Evolutionary conservation across 2,329 filamentous ascomycete species (phyloP), one percentile per base, ranked within the genome.

Genomic region (Gyromitra esculenta): DNA sequence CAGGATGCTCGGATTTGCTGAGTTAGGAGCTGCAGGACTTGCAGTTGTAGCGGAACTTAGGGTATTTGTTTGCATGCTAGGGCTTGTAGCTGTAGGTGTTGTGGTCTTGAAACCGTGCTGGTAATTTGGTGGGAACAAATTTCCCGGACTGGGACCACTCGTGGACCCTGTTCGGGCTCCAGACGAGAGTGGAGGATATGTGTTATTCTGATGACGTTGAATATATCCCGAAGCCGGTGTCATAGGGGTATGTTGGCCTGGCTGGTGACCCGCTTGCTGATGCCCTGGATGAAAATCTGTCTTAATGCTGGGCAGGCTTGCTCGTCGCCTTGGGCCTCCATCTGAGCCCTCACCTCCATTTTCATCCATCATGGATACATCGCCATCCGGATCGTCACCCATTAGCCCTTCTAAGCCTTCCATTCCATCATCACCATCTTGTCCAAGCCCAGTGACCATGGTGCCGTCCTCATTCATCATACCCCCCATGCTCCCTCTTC

Each of bases 401-500:
- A 86, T 85, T 0, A 82, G 48, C 9, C 68, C 73, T 35, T 79
- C 78, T 11, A 78, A 45, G 2, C 79, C 80, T 25, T 79, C 73
- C 80, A 81, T 81, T 5, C 78, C 73, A 25, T 80, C 79, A 57
- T 89, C 88, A 73, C 90, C 88, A 54, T 83, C 85, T 67, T 86
- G 85, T 18, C 83, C 85, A 57, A 72, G 79, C n/a, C 79, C 80
- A 65, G 70, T 75, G 35, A 87, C 86, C 63, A 86, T 86, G 18
- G 86, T 84, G 18, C 87, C 88, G 64, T 88, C 87, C 75, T 89
- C 86, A 60, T 96, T 91, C 90, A 37, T 89, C 91, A 37, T 89
- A 82, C 91, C 91, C 56, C 91, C 91, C 87, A 94, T 91, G 81
- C 94, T 97, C 50, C 93, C 91, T 79, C 96, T 88, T 73, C 96